phyloP scores from a whole-genome alignment of 345 rosid species.

The Ricinus communis region DNA sequence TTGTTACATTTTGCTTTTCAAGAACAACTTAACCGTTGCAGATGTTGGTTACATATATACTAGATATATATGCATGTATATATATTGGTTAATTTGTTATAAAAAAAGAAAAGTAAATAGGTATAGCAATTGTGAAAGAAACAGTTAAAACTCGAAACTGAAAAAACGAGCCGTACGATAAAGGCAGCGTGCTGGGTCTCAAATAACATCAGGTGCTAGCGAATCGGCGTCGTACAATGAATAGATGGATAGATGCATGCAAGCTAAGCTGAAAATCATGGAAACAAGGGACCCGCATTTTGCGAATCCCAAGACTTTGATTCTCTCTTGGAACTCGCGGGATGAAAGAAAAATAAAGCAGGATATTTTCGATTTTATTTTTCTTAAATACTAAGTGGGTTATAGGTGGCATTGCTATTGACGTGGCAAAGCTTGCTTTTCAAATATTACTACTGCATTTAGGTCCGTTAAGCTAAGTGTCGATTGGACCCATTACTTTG shows the following conservation, averaged over 20 bases:
- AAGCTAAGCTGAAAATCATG: constrained; percentile 39
- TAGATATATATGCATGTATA: too few species aligned
- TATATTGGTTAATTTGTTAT: too few species aligned
- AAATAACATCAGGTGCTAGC: constrained; percentile 17
- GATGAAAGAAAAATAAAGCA: too few species aligned
- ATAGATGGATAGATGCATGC: neutral
- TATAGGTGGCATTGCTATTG: constrained; percentile 48
- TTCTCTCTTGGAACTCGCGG: constrained; percentile 42
- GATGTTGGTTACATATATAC: too few species aligned
- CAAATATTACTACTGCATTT: constrained; percentile 29
- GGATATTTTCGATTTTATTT: too few species aligned
- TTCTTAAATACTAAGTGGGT: constrained; percentile 37
- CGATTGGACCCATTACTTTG: neutral
- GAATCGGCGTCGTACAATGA: constrained; percentile 20
- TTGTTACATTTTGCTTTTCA: too few species aligned
- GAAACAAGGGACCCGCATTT: neutral
- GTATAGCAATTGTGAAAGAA: too few species aligned
- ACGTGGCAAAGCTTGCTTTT: constrained; percentile 22
- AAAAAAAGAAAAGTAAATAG: too few species aligned
- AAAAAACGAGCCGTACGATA: constrained; percentile 6
- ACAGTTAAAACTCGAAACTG: too few species aligned
- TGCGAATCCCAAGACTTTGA: constrained; percentile 35
- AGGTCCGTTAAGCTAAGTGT: constrained; percentile 33
- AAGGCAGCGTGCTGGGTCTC: neutral
- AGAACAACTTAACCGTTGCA: too few species aligned